These are phyloP conservation scores for Tylopilus rubrobrunneus DNA, from an alignment of 768 basidiomycete species.

Conservation along the genomic window DNA sequence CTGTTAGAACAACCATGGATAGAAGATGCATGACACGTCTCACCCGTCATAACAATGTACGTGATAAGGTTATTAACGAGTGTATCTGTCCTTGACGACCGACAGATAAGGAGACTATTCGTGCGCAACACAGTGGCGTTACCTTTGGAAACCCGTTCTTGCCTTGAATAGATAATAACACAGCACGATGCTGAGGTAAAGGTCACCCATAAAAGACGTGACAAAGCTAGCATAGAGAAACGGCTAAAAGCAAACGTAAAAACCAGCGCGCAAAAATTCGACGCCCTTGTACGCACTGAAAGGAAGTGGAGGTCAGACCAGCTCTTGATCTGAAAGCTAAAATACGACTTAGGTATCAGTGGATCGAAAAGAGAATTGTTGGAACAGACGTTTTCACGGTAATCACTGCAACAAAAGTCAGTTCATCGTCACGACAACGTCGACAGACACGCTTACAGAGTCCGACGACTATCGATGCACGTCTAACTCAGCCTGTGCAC, in stretches of 20 bases:
- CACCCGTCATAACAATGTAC: constrained; percentile 55
- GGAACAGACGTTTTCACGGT: constrained; percentile 47
- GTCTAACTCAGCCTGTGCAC: not conserved
- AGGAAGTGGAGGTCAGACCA: constrained; percentile 36
- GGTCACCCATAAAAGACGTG: constrained; percentile 46
- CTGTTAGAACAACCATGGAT: not conserved
- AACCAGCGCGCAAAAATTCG: not conserved
- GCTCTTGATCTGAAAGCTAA: constrained; percentile 38
- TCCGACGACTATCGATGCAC: constrained; percentile 4
- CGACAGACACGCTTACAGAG: constrained; percentile 4
- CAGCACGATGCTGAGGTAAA: constrained; percentile 47
- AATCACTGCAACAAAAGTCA: constrained; percentile 36
- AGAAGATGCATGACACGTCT: constrained; percentile 20
- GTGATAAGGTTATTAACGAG: constrained; percentile 45
- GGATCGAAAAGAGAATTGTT: not conserved
- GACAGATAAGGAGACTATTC: not conserved
- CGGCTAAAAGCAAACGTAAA: constrained; percentile 28
- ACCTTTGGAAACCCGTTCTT: constrained; percentile 51
- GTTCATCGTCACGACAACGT: not conserved
- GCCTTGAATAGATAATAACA: constrained; percentile 46
- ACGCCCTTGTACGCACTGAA: constrained; percentile 30
- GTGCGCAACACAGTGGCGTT: not conserved
- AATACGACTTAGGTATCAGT: not conserved
- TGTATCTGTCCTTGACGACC: constrained; percentile 43
- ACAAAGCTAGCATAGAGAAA: constrained; percentile 53